Conservation (phyloP, 75 land plant species). For the Selaginella tamariscina region DNA sequence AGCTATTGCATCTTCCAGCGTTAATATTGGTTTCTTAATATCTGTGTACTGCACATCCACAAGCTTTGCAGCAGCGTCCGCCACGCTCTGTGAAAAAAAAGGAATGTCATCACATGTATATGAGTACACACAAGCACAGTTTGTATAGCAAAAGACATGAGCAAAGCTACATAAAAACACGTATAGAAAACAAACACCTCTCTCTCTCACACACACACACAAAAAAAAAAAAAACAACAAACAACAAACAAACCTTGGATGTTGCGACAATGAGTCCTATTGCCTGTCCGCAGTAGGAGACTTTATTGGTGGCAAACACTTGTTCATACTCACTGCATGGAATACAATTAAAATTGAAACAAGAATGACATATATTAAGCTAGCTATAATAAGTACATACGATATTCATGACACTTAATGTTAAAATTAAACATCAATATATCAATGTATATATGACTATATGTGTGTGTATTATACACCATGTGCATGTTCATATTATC, state of each 20-base stretch:
- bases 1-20: slow-evolving; percentile 35
- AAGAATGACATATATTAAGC: too few relatives aligned
- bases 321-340: slow-evolving; percentile 26
- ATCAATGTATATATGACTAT: too few relatives aligned
- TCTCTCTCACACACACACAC: not conserved
- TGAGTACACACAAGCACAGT: too few relatives aligned
- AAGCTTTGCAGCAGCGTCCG: slow-evolving; percentile 29
- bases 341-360: not conserved
- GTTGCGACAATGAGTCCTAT: slow-evolving; percentile 31
- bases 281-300: slow-evolving; percentile 29
- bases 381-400: too few relatives aligned
- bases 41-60: slow-evolving; percentile 24
- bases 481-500: too few relatives aligned
- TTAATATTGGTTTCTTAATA: slow-evolving; percentile 25
- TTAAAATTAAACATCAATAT: too few relatives aligned
- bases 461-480: too few relatives aligned
- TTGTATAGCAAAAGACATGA: not conserved
- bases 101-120: too few relatives aligned
- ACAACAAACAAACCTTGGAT: slow-evolving; percentile 20
- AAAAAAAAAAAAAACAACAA: not conserved
- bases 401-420: not conserved
- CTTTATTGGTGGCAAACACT: slow-evolving; percentile 25
- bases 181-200: not conserved
- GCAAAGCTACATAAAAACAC: not conserved
- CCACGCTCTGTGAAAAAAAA: slow-evolving; percentile 16